Base-by-base conservation (phyloP, 106 monocot species). In the Phalaenopsis aphrodite region DNA sequence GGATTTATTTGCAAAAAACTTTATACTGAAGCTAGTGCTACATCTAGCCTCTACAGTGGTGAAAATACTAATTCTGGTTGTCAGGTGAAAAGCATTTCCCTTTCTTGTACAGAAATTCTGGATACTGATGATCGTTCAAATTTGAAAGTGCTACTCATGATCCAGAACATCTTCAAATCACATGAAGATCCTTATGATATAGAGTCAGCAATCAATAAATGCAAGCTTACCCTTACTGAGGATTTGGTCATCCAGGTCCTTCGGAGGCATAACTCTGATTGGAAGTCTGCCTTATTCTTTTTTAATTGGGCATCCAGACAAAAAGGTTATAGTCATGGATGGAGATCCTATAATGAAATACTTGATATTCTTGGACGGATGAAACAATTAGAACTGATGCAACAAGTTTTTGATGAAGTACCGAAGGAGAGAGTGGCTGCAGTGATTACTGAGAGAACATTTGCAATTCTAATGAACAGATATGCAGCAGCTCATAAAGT, bases 331-430 rank as follows among this genome's bases (percentile, higher is more conserved):
- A 24, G 71, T 47, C 91, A 90, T 83, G 91, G 86, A 30, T 85
- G 89, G 23, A 83, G 79, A 76, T 85, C 88, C 24, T 91, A 86
- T 47, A 93, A 89, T 79, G 89, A 93, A 74, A 88, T 95, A 85
- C 89, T 95, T 30, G 93, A 95, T 76, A 93, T 89, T 82, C 89
- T 95, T 18, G 95, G 95, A 37, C 77, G 93, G 78, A 87, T 88
- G 89, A 95, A 88, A 79, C 87, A 88, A 77, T 75, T 93, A 36
- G 84, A 81, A 56, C 48, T 79, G 17, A 95, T 95, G 95, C 79
- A 76, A 16, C 82, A 88, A 78, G 2, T 93, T 41, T 93, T 95
- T 55, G 87, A 95, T 65, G 82, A 89, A 46, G 89, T 93, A 21
- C 89, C 95, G 8, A 82, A 82, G 30, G 74, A 78, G 64, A 73